Conservation (phyloP, 148 eudicot genomes). For the Camellia sinensis region DNA sequence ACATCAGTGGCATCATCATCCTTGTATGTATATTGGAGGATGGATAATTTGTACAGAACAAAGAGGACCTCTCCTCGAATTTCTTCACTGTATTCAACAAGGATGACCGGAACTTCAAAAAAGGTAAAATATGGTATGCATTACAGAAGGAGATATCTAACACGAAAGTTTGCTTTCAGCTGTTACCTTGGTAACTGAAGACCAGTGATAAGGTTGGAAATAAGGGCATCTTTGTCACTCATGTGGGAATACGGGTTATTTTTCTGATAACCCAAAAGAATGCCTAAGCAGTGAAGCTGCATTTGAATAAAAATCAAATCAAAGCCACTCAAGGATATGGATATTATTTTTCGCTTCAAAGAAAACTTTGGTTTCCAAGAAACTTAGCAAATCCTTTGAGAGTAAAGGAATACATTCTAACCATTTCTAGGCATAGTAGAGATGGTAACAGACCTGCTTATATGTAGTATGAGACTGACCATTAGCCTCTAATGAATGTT, state of each 20-base stretch:
- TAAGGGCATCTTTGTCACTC: constrained; percentile 57
- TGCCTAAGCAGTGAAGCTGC: constrained; percentile 92
- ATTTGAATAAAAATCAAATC: constrained; percentile 14
- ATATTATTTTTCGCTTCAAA: background rate
- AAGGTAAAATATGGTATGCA: background rate
- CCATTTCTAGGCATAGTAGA: background rate
- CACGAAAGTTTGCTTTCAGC: constrained; percentile 2
- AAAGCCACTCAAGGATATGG: background rate
- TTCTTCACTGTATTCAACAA: constrained; percentile 61
- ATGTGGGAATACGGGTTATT: constrained; percentile 43
- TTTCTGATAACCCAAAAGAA: constrained; percentile 64
- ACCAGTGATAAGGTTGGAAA: constrained; percentile 72
- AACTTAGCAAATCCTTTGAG: background rate
- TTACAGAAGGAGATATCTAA: background rate
- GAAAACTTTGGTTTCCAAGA: background rate
- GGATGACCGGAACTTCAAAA: constrained; percentile 2
- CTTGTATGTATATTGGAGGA: constrained; percentile 45
- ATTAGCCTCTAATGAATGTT: background rate
- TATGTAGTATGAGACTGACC: background rate
- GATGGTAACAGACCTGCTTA: background rate
- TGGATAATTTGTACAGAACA: constrained; percentile 64
- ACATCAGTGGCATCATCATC: constrained; percentile 53
- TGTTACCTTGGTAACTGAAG: constrained; percentile 88
- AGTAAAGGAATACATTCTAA: background rate
- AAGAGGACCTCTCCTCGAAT: constrained; percentile 90